Evolutionary conservation across 768 basidiomycete genomes (phyloP).

Genomic region (Tremella mesenterica): DNA sequence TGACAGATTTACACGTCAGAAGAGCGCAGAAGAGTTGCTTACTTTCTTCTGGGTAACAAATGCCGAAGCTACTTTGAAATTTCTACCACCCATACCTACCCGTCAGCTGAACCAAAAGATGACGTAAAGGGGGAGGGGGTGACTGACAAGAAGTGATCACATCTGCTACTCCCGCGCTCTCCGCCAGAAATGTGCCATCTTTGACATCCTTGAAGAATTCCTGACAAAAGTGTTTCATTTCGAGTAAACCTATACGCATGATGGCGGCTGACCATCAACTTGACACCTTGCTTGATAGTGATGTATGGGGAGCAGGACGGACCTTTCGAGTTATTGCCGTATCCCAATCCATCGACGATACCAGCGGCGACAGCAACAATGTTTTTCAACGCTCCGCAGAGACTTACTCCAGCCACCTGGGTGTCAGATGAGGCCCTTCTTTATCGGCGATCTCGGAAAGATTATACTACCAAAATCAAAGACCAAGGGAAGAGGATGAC

Average conservation of each 20-base stretch:
- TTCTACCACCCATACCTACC: slow-evolving; percentile 39
- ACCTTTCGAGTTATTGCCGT: slow-evolving; percentile 48
- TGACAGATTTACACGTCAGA: neutral
- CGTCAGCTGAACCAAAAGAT: slow-evolving; percentile 1
- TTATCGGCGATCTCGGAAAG: too few relatives aligned
- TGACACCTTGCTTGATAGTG: neutral
- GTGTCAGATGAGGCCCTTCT: neutral
- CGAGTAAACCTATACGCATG: slow-evolving; percentile 49
- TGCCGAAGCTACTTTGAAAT: slow-evolving; percentile 43
- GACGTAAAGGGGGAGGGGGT: neutral
- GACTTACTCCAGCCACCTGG: slow-evolving; percentile 46
- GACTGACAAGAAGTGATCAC: slow-evolving; percentile 48
- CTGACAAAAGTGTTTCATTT: slow-evolving; percentile 49
- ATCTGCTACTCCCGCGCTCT: slow-evolving; percentile 49
- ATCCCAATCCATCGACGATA: slow-evolving; percentile 47
- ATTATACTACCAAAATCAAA: too few relatives aligned
- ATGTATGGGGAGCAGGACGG: neutral
- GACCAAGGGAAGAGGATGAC: too few relatives aligned
- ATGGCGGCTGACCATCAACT: slow-evolving; percentile 45
- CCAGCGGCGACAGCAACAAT: slow-evolving; percentile 50
- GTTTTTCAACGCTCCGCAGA: slow-evolving; percentile 50
- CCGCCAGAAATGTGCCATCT: slow-evolving; percentile 47
- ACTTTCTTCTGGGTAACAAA: slow-evolving; percentile 49
- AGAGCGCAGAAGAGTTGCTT: slow-evolving; percentile 11
- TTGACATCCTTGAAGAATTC: slow-evolving; percentile 49